phyloP scores from a whole-genome alignment of 768 basidiomycete genomes.

The Amanita pseudoporphyria region DNA sequence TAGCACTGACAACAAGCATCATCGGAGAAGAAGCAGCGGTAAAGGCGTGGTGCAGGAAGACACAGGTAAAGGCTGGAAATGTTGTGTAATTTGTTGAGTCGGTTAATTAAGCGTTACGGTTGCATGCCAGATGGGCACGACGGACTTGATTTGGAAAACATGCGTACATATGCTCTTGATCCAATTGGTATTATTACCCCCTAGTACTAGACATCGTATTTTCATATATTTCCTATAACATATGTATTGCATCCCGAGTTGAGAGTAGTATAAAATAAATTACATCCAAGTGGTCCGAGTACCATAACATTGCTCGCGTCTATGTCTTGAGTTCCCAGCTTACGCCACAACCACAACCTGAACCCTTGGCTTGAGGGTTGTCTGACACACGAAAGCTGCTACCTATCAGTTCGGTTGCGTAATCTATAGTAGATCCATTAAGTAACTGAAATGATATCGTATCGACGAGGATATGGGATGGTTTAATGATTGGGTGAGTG shows the following conservation, averaged over 20 bases:
- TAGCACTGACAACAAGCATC: slow-evolving; percentile 30
- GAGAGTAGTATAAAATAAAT: neutral
- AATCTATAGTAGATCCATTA: slow-evolving; percentile 86
- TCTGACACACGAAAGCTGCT: slow-evolving; percentile 75
- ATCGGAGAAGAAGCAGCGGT: slow-evolving; percentile 47
- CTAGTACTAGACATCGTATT: slow-evolving; percentile 5
- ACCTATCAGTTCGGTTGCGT: slow-evolving; percentile 90
- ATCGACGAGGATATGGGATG: slow-evolving; percentile 77
- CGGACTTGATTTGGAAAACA: neutral
- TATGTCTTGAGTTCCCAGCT: slow-evolving; percentile 82
- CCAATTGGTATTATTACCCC: slow-evolving; percentile 1
- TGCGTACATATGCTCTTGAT: slow-evolving; percentile 3
- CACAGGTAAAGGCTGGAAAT: slow-evolving; percentile 48
- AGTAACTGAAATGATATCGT: slow-evolving; percentile 76
- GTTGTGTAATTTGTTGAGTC: slow-evolving; percentile 59
- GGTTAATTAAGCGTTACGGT: no score
- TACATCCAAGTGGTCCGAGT: neutral
- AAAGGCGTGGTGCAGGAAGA: slow-evolving; percentile 32
- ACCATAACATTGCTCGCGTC: no score
- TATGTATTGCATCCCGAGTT: neutral
- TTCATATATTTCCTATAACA: neutral
- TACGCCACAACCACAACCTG: slow-evolving; percentile 91
- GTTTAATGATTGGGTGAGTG: slow-evolving; percentile 57
- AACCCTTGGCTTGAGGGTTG: slow-evolving; percentile 87
- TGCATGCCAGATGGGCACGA: neutral